Evolutionary conservation across 805 yeast species (phyloP).

Genomic region (Ogataea populi-albae): DNA sequence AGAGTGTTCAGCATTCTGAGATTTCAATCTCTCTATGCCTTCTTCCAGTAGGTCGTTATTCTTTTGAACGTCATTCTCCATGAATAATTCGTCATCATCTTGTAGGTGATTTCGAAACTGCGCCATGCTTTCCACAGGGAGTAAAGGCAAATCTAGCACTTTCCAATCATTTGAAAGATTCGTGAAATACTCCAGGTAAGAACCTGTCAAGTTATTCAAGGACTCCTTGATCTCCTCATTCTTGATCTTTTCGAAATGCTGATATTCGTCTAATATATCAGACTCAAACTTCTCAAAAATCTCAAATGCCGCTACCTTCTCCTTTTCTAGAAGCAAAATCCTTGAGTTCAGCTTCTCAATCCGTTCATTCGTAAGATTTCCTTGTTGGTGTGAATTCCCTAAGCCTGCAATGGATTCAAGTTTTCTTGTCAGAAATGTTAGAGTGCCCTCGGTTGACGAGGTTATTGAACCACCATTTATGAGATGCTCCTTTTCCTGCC

Average conservation of each 20-base stretch:
- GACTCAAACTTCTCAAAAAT: conserved; percentile 45
- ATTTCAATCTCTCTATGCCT: conserved; percentile 18
- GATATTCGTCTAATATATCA: conserved; percentile 49
- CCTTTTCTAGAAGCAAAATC: conserved; percentile 44
- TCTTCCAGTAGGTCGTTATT: conserved; percentile 26
- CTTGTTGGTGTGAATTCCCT: conserved; percentile 37
- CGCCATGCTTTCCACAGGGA: conserved; percentile 1
- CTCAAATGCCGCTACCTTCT: conserved; percentile 41
- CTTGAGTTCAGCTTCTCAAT: conserved; percentile 38
- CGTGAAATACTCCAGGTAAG: conserved; percentile 70
- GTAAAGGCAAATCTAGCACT: conserved; percentile 24
- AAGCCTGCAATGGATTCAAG: conserved; percentile 45
- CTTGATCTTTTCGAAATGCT: conserved; percentile 76
- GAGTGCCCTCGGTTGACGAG: conserved; percentile 34
- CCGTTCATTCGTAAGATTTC: conserved; percentile 43
- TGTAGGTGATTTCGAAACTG: conserved; percentile 19
- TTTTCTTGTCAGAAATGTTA: conserved; percentile 41
- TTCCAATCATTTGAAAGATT: conserved; percentile 71
- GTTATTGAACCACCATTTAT: conserved; percentile 36
- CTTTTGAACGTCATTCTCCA: conserved; percentile 26
- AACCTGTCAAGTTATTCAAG: conserved; percentile 68
- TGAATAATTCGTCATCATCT: conserved; percentile 25
- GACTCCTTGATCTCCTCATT: conserved; percentile 72
- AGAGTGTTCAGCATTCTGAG: conserved; percentile 7
- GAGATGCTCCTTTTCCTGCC: conserved; percentile 50